phyloP scores from a whole-genome alignment of 495 filamentous ascomycete species.

The Echria macrotheca region DNA sequence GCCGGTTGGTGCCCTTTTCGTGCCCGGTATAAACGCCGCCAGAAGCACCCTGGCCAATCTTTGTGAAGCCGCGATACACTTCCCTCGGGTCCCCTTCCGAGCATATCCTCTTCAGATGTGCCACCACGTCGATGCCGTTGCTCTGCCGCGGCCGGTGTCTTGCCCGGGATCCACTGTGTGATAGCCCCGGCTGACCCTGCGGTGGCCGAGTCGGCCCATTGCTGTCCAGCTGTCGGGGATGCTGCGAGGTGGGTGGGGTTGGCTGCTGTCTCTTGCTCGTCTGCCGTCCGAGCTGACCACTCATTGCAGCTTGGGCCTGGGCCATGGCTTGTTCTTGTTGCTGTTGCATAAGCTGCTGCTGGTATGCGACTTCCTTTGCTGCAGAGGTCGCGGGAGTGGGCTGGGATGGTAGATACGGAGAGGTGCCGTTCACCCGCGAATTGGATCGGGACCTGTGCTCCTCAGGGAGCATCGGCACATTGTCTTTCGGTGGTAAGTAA shows the following conservation, averaged over 20 bases:
- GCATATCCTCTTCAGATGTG: slow-evolving; percentile 79
- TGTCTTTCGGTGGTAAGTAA: slow-evolving; percentile 44
- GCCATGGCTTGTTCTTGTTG: slow-evolving; percentile 72
- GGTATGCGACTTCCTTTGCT: slow-evolving; percentile 49
- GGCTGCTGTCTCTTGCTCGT: slow-evolving; percentile 59
- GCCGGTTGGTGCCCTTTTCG: slow-evolving; percentile 71
- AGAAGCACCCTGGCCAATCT: slow-evolving; percentile 96
- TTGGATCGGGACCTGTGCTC: slow-evolving; percentile 51
- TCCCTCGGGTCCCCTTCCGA: slow-evolving; percentile 80
- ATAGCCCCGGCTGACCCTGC: slow-evolving; percentile 33
- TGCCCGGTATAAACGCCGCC: slow-evolving; percentile 94
- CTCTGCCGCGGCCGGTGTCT: slow-evolving; percentile 72
- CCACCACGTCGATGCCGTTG: slow-evolving; percentile 71
- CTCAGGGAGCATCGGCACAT: slow-evolving; percentile 47
- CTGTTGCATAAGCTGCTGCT: slow-evolving; percentile 64
- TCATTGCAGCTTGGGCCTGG: slow-evolving; percentile 60
- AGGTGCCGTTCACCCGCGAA: slow-evolving; percentile 44
- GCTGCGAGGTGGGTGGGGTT: slow-evolving; percentile 51
- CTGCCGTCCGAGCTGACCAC: slow-evolving; percentile 52
- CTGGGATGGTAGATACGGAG: slow-evolving; percentile 36
- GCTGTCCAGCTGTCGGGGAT: slow-evolving; percentile 47
- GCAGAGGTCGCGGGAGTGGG: slow-evolving; percentile 26
- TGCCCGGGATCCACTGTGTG: slow-evolving; percentile 55
- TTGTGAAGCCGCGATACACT: slow-evolving; percentile 80
- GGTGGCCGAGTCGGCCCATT: slow-evolving; percentile 50